phyloP scores from a whole-genome alignment of 2,329 filamentous ascomycete species.

The Colletotrichum melonis region DNA sequence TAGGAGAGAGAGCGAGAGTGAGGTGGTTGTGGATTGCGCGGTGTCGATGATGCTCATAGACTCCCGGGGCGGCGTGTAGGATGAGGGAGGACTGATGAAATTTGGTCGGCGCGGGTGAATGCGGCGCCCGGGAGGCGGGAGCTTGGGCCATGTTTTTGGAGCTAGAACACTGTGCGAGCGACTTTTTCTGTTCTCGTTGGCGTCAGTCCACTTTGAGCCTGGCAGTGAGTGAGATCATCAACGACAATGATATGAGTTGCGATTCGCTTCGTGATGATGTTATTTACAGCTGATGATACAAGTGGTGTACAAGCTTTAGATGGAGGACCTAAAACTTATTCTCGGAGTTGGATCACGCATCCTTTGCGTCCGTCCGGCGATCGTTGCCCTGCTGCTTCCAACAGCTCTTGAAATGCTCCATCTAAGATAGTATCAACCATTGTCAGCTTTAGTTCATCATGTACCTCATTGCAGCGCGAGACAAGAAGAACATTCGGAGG shows the following conservation, averaged over 20 bases:
- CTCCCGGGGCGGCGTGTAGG: slow-evolving; percentile 13
- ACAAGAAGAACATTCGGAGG: not conserved
- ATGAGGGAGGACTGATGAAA: slow-evolving; percentile 26
- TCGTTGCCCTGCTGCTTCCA: slow-evolving; percentile 94
- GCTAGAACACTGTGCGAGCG: slow-evolving; percentile 11
- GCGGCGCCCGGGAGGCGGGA: slow-evolving; percentile 15
- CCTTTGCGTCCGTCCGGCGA: slow-evolving; percentile 80
- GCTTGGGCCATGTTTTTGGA: slow-evolving; percentile 20
- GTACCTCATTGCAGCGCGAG: not conserved
- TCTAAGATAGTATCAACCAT: slow-evolving; percentile 54
- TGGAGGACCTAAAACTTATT: not conserved
- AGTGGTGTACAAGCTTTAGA: not conserved
- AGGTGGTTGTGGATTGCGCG: not conserved
- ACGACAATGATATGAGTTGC: not conserved
- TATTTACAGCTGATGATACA: not conserved
- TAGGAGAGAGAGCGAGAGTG: not conserved
- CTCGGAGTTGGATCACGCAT: slow-evolving; percentile 54
- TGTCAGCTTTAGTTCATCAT: not conserved
- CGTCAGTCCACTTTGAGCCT: not conserved
- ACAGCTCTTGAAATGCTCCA: slow-evolving; percentile 89
- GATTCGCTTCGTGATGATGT: not conserved
- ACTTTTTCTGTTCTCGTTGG: not conserved
- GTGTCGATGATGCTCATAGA: not conserved
- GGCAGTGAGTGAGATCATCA: not conserved
- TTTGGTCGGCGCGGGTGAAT: slow-evolving; percentile 29